Conservation (phyloP, 176 grass and related monocot species). For the Echinochloa phyllopogon region DNA sequence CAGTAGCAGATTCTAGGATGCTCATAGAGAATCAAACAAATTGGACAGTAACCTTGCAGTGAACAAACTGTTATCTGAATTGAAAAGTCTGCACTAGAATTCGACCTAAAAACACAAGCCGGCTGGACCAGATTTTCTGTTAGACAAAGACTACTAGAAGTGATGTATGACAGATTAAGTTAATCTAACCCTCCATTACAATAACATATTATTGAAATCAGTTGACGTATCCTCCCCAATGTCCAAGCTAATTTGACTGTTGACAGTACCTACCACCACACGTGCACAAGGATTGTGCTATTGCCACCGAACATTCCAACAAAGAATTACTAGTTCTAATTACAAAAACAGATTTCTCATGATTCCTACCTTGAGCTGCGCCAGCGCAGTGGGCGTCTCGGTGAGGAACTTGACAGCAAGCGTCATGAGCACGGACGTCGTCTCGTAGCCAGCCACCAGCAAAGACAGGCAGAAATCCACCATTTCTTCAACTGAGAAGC, state of each 20-base stretch:
- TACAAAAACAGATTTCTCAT: background rate
- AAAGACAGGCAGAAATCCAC: slow-evolving; percentile 91
- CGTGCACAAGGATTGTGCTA: slow-evolving; percentile 38
- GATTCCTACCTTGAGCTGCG: slow-evolving; percentile 64
- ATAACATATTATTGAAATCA: slow-evolving; percentile 22
- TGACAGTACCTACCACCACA: slow-evolving; percentile 46
- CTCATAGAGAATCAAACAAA: slow-evolving; percentile 30
- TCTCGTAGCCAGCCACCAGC: slow-evolving; percentile 92
- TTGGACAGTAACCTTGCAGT: slow-evolving; percentile 15
- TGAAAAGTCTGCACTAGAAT: slow-evolving; percentile 10
- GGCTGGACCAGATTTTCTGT: background rate
- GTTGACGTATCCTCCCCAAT: slow-evolving; percentile 35
- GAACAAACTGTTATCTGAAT: slow-evolving; percentile 24
- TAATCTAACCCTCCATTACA: slow-evolving; percentile 22
- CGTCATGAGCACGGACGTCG: slow-evolving; percentile 90
- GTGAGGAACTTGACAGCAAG: slow-evolving; percentile 92
- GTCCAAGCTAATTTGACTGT: slow-evolving; percentile 36
- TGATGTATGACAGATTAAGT: slow-evolving; percentile 37
- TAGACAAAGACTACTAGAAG: slow-evolving; percentile 29
- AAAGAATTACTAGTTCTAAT: slow-evolving; percentile 9
- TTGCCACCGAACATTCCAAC: slow-evolving; percentile 31
- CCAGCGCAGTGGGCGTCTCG: slow-evolving; percentile 71
- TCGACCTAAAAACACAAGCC: slow-evolving; percentile 11
- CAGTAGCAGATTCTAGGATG: background rate
- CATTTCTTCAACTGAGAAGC: slow-evolving; percentile 87